Conservation (phyloP, 768 basidiomycete genomes). For the Leccinum disarticulatum region DNA sequence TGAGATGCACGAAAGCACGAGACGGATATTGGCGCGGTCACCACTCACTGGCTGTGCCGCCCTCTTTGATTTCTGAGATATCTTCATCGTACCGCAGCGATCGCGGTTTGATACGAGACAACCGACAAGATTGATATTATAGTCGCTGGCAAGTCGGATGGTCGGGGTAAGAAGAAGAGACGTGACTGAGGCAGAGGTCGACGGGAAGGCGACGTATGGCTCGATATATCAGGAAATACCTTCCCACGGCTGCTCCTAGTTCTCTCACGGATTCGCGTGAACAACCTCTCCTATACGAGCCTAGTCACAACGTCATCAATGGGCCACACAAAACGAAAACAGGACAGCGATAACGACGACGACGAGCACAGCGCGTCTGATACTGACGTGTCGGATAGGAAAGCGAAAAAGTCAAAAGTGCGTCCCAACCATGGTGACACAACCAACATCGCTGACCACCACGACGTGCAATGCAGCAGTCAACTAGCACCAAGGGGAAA, state of each 20-base stretch:
- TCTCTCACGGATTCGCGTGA: constrained; percentile 8
- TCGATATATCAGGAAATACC: constrained; percentile 34
- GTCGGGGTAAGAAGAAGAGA: constrained; percentile 11
- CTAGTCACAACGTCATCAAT: constrained; percentile 1
- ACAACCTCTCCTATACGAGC: not conserved
- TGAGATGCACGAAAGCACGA: constrained; percentile 10
- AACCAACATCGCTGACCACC: not conserved
- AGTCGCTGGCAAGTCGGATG: constrained; percentile 6
- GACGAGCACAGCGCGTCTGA: constrained; percentile 7
- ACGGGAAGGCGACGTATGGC: constrained; percentile 22
- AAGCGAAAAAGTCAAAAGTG: constrained; percentile 17
- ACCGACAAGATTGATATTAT: constrained; percentile 9
- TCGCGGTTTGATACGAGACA: constrained; percentile 32
- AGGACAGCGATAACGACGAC: constrained; percentile 18
- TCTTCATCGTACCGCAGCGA: constrained; percentile 77
- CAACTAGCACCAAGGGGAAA: constrained; percentile 5
- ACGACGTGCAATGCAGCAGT: constrained; percentile 3
- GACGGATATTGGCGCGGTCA: constrained; percentile 1
- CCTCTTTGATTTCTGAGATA: constrained; percentile 83
- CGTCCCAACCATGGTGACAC: not conserved
- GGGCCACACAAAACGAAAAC: constrained; percentile 21
- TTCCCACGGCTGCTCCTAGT: constrained; percentile 16
- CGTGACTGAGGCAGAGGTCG: constrained; percentile 1
- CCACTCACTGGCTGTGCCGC: constrained; percentile 69
- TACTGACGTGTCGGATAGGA: constrained; percentile 15